Conservation (phyloP, 768 basidiomycete species). For the Antrodiella citrinella region DNA sequence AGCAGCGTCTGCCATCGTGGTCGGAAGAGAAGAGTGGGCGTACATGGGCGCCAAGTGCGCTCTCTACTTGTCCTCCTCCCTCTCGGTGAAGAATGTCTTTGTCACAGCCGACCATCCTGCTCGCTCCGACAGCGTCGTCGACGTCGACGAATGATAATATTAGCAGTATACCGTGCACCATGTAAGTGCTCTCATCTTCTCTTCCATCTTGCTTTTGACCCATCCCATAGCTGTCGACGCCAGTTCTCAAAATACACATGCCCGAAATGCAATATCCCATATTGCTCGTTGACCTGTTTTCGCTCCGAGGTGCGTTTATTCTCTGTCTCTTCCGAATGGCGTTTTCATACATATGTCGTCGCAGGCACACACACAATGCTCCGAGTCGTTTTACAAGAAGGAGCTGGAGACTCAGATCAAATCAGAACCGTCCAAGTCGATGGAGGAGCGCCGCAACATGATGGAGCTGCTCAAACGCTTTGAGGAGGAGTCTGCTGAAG, state of each 20-base stretch:
- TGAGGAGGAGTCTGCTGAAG: constrained; percentile 48
- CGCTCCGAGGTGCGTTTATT: constrained; percentile 49
- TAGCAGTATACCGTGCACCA: constrained; percentile 15
- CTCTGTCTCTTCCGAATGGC: constrained; percentile 2
- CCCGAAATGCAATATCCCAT: constrained; percentile 70
- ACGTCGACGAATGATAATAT: constrained; percentile 7
- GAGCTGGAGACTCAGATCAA: constrained; percentile 62
- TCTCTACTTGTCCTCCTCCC: neutral
- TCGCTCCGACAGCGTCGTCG: neutral
- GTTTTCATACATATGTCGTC: constrained; percentile 3
- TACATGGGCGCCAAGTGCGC: neutral
- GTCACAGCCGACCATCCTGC: neutral
- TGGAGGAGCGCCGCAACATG: constrained; percentile 56
- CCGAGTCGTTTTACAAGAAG: constrained; percentile 74
- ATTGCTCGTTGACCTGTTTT: constrained; percentile 78
- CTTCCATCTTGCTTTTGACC: constrained; percentile 2
- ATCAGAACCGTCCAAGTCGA: constrained; percentile 42
- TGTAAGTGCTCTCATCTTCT: constrained; percentile 10
- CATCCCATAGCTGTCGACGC: constrained; percentile 51
- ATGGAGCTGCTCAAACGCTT: constrained; percentile 64
- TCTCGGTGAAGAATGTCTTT: neutral
- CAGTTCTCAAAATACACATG: constrained; percentile 78
- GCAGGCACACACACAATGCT: constrained; percentile 64
- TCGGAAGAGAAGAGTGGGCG: neutral
- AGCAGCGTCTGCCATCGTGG: neutral